Conservation (phyloP, 176 grass and related monocot genomes). For the Typha latifolia region DNA sequence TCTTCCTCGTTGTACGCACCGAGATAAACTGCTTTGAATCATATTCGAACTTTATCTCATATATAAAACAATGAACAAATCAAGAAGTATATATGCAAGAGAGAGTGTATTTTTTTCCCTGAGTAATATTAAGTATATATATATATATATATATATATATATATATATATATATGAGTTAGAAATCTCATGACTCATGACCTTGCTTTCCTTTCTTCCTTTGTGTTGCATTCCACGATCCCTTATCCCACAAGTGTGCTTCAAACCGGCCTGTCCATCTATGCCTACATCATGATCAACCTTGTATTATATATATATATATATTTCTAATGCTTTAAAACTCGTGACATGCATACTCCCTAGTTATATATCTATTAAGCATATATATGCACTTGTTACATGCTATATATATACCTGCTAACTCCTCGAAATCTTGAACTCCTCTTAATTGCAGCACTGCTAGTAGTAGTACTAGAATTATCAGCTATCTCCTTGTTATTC, state of each 20-base stretch:
- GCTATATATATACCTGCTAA: conserved; percentile 41
- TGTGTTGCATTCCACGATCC: conserved; percentile 66
- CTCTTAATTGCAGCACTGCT: conserved; percentile 33
- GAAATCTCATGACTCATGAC: conserved; percentile 15
- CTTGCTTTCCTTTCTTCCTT: conserved; percentile 74
- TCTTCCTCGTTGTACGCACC: conserved; percentile 66
- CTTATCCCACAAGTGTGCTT: conserved; percentile 72
- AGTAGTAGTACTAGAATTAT: conserved; percentile 1
- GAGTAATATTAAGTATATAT: background rate
- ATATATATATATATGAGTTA: background rate
- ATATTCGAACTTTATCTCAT: background rate
- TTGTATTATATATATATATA: too few relatives aligned
- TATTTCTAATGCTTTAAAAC: too few relatives aligned
- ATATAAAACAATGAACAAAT: background rate
- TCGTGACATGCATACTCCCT: too few relatives aligned
- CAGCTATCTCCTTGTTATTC: conserved; percentile 2
- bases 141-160: background rate
- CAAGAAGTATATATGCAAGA: background rate
- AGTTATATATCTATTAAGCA: background rate
- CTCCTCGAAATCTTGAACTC: conserved; percentile 63
- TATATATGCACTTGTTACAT: background rate
- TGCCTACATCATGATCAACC: conserved; percentile 24
- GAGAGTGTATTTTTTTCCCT: too few relatives aligned
- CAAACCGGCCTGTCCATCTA: conserved; percentile 59
- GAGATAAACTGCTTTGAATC: conserved; percentile 36